These are phyloP conservation scores for Pseudogymnoascus sp. DNA, from an alignment of 2,329 filamentous ascomycete genomes.

Conservation along the genomic window DNA sequence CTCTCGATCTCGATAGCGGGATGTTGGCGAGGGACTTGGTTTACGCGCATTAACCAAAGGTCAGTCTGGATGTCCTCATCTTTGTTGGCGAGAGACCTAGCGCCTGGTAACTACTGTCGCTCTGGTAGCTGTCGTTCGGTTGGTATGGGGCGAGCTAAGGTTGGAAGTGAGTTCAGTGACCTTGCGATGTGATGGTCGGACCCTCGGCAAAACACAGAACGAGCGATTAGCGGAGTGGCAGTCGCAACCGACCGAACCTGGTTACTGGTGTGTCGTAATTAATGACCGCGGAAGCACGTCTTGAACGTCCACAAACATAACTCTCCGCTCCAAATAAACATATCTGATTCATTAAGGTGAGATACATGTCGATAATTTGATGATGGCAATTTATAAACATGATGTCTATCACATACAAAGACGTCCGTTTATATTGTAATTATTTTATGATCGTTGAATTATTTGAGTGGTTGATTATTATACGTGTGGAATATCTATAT, in stretches of 20 bases:
- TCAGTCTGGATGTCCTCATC: conserved; percentile 1
- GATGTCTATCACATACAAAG: neutral
- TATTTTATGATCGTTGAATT: neutral
- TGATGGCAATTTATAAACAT: neutral
- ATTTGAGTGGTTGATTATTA: neutral
- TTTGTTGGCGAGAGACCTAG: neutral
- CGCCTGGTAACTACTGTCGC: neutral
- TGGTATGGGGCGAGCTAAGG: neutral
- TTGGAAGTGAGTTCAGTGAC: neutral
- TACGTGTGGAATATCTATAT: neutral
- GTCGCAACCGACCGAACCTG: neutral
- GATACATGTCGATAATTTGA: too few relatives aligned
- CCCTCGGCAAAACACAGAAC: conserved; percentile 5
- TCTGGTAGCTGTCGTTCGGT: neutral
- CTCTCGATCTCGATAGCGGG: neutral
- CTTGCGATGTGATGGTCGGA: neutral
- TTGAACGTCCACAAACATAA: neutral
- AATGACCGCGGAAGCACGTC: neutral
- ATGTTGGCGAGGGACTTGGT: neutral
- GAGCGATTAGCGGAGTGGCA: neutral
- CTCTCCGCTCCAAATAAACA: neutral
- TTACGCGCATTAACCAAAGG: neutral
- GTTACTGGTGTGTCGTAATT: neutral
- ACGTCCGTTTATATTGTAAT: neutral
- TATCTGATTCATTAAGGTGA: neutral